Percentiles rank a stretch among this genome's conserved stretches.
Conservation (phyloP, 169 alveolate genomes). For the Cryptosporidium tyzzeri region DNA sequence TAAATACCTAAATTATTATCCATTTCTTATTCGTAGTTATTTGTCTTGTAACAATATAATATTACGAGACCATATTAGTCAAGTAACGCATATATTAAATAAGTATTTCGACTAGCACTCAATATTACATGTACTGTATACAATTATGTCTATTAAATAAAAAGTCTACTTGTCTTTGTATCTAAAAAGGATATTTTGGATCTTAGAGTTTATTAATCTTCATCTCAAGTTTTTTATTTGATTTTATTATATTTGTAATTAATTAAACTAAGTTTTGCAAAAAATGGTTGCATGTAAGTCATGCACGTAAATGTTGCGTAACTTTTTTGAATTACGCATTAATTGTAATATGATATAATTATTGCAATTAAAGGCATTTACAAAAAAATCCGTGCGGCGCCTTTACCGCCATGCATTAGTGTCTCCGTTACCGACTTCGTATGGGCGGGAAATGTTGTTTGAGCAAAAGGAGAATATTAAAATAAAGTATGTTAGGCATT, state of each 20-base stretch:
- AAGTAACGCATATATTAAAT: neutral
- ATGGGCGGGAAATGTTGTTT: neutral
- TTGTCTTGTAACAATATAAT: neutral
- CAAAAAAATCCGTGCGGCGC: neutral
- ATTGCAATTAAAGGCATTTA: neutral
- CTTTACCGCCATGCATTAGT: slow-evolving; percentile 8
- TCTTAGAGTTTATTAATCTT: neutral
- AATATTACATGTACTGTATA: slow-evolving; percentile 8
- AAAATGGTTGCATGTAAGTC: neutral
- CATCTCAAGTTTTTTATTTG: neutral
- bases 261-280: neutral
- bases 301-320: neutral
- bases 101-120: neutral
- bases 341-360: neutral
- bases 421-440: neutral
- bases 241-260: neutral
- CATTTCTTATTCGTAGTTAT: slow-evolving; percentile 27
- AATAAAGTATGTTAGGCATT: neutral
- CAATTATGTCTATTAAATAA: neutral
- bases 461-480: neutral
- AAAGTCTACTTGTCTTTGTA: slow-evolving; percentile 32
- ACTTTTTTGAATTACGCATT: neutral
- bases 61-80: neutral
- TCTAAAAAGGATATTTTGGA: slow-evolving; percentile 32
- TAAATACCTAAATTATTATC: slow-evolving; percentile 13